A percentile compares a stretch with the other conserved stretches of the same genome.
Evolutionary conservation across 176 grass and related monocot species (phyloP).

Genomic region (Paspalum vaginatum): DNA sequence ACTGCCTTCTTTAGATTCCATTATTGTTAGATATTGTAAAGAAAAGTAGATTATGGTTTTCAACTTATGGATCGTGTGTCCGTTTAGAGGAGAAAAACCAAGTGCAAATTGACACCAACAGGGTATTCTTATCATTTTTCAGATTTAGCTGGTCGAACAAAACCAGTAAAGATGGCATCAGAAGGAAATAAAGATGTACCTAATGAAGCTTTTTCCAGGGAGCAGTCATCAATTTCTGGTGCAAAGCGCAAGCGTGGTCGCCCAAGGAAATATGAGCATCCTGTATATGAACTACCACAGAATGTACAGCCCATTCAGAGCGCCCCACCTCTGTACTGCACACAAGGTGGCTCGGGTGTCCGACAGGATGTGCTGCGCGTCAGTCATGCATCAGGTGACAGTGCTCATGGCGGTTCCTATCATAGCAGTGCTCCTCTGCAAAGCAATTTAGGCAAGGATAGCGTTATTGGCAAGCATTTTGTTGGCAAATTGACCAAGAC

Average conservation of each 20-base stretch:
- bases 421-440: background rate
- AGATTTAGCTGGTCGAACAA: slow-evolving; percentile 3
- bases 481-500: slow-evolving; percentile 49
- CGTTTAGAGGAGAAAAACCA: slow-evolving; percentile 14
- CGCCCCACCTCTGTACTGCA: slow-evolving; percentile 38
- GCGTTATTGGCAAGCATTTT: slow-evolving; percentile 53
- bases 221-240: slow-evolving; percentile 34
- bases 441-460: slow-evolving; percentile 39
- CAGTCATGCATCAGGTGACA: slow-evolving; percentile 27
- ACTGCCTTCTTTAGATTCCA: background rate
- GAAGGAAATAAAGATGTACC: slow-evolving; percentile 37
- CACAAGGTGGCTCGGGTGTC: slow-evolving; percentile 31
- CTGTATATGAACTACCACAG: slow-evolving; percentile 29
- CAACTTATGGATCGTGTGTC: background rate
- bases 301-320: slow-evolving; percentile 53
- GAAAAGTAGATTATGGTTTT: background rate
- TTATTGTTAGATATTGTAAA: background rate
- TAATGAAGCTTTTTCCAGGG: slow-evolving; percentile 30
- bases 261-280: slow-evolving; percentile 46
- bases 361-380: too few relatives aligned
- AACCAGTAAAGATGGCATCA: slow-evolving; percentile 37
- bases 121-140: slow-evolving; percentile 6
- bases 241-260: slow-evolving; percentile 59
- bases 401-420: slow-evolving; percentile 1
- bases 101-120: background rate